These are phyloP conservation scores for Cryptococcus sp. DNA, from an alignment of 1,284 basidiomycete species.

Conservation along the genomic window DNA sequence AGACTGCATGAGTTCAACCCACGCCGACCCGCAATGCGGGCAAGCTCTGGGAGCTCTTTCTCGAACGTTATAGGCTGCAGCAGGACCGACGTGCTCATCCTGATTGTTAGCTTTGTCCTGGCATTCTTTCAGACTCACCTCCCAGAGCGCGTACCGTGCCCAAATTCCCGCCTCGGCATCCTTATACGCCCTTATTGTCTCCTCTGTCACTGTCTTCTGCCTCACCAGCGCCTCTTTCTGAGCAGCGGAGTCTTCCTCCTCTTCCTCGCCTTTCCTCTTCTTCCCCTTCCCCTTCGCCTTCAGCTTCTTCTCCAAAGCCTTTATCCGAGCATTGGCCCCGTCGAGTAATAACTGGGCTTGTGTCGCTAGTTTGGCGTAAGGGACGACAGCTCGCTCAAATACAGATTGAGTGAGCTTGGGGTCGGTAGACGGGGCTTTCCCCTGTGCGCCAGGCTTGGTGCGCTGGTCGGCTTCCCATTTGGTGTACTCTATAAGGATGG, in stretches of 20 bases:
- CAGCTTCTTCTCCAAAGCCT: not conserved
- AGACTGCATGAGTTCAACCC: constrained; percentile 19
- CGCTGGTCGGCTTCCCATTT: constrained; percentile 45
- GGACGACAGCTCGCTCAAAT: constrained; percentile 73
- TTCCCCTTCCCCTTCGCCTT: constrained; percentile 54
- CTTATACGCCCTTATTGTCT: constrained; percentile 35
- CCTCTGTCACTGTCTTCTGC: constrained; percentile 10
- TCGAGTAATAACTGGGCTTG: constrained; percentile 7
- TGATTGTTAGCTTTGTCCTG: constrained; percentile 1
- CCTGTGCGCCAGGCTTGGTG: constrained; percentile 56
- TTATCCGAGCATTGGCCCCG: not conserved
- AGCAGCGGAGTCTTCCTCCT: constrained; percentile 54
- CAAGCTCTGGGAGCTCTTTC: constrained; percentile 35
- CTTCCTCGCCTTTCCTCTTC: constrained; percentile 23
- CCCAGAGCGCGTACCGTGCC: constrained; percentile 36
- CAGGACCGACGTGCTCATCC: constrained; percentile 3
- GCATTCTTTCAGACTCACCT: constrained; percentile 18
- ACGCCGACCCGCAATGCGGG: constrained; percentile 33
- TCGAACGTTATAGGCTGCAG: constrained; percentile 1
- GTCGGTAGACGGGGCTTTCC: constrained; percentile 49
- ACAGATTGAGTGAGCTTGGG: constrained; percentile 59
- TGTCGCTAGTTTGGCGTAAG: constrained; percentile 55
- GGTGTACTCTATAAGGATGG: constrained; percentile 33
- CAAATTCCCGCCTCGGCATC: constrained; percentile 41
- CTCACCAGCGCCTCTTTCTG: constrained; percentile 42